Conservation (phyloP, 257 asterid genomes). For the Penstemon newberryi region DNA sequence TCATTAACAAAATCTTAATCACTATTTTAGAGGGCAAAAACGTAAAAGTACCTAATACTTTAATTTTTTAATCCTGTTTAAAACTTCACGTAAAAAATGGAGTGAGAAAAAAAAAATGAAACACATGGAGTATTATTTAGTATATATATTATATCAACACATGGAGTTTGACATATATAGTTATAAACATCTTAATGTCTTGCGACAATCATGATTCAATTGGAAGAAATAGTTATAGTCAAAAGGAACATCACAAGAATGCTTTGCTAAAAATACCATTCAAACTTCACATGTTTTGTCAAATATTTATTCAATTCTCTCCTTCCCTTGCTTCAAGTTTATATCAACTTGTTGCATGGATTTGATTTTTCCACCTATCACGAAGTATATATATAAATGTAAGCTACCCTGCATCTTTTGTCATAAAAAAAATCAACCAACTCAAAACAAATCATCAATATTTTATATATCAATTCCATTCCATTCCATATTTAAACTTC, state of each 20-base stretch:
- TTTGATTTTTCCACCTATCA: slow-evolving; percentile 23
- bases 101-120: no score
- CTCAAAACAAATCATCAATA: neutral
- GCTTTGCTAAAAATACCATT: slow-evolving; percentile 5
- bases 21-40: no score
- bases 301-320: neutral
- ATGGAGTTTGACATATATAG: no score
- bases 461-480: neutral
- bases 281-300: slow-evolving; percentile 23
- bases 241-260: slow-evolving; percentile 32
- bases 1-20: no score
- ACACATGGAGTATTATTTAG: no score
- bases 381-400: neutral
- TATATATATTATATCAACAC: no score
- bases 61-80: no score
- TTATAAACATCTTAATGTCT: no score
- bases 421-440: neutral
- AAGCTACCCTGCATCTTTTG: neutral
- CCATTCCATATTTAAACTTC: no score
- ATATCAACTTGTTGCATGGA: slow-evolving; percentile 1
- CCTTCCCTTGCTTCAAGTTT: neutral
- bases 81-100: no score
- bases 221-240: neutral
- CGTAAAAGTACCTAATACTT: no score
- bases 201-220: no score